Percentiles rank a stretch among this genome's conserved stretches.
Conservation (phyloP, 768 basidiomycete genomes). For the Russula earlei region DNA sequence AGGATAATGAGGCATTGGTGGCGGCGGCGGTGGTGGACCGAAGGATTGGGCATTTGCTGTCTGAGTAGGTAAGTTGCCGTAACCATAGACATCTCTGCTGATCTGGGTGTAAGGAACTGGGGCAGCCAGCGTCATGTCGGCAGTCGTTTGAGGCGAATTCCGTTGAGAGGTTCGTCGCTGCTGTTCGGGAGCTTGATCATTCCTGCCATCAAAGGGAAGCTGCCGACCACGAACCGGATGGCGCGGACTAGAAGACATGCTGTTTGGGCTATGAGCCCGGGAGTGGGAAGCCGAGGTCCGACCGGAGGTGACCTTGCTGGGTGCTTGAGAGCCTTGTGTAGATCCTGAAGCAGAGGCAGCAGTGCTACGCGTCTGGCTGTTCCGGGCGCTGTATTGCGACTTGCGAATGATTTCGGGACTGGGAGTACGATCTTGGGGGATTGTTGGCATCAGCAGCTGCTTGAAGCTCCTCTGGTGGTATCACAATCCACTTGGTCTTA, state of each 20-base stretch:
- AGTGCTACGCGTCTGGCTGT: constrained; percentile 20
- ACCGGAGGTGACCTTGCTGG: constrained; percentile 31
- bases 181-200: constrained; percentile 1
- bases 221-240: constrained; percentile 13
- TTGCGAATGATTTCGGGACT: constrained; percentile 24
- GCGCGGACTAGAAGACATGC: constrained; percentile 42
- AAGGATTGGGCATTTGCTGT: constrained; percentile 1
- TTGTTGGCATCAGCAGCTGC: constrained; percentile 39
- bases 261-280: constrained; percentile 36
- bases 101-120: constrained; percentile 18
- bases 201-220: constrained; percentile 2
- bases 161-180: constrained; percentile 6
- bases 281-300: constrained; percentile 36
- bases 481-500: constrained; percentile 54
- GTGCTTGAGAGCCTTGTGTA: constrained; percentile 27
- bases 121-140: constrained; percentile 11
- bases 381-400: constrained; percentile 19
- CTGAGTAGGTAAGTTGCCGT: constrained; percentile 9
- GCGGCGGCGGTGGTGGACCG: constrained; percentile 4
- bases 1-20: constrained; percentile 5
- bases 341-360: constrained; percentile 27
- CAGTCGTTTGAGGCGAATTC: constrained; percentile 11
- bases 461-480: constrained; percentile 46
- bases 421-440: constrained; percentile 20
- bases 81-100: constrained; percentile 12